A percentile compares a stretch with the other conserved stretches of the same genome.
phyloP scores from a whole-genome alignment of 177 flowering plant genomes.

The Tripterygium wilfordii region DNA sequence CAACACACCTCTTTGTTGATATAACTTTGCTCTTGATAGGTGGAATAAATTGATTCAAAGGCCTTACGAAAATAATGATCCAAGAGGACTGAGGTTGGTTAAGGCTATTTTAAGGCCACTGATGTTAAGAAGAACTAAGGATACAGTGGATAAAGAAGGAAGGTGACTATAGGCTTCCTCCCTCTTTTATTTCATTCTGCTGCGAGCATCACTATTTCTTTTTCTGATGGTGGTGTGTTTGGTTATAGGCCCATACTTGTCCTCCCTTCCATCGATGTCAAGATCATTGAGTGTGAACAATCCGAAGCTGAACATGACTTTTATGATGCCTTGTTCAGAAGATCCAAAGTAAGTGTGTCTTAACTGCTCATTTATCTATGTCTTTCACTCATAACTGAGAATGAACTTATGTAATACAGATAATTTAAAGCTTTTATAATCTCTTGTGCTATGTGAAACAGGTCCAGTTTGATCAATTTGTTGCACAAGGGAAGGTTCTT shows the following conservation, averaged over 20 bases:
- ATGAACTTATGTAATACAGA: too few relatives aligned
- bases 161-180: conserved; percentile 24
- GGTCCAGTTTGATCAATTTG: conserved; percentile 79
- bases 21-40: conserved; percentile 30
- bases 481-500: conserved; percentile 77
- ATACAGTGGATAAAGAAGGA: conserved; percentile 62
- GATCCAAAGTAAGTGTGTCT: conserved; percentile 48
- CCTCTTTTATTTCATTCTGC: neutral
- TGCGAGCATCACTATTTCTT: neutral
- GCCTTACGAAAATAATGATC: conserved; percentile 71
- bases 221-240: conserved; percentile 5
- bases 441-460: conserved; percentile 21
- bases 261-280: conserved; percentile 69
- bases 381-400: too few relatives aligned
- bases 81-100: conserved; percentile 48
- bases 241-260: conserved; percentile 60
- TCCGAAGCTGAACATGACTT: conserved; percentile 73
- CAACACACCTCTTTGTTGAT: conserved; percentile 1
- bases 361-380: neutral
- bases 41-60: conserved; percentile 64
- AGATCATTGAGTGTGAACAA: conserved; percentile 59
- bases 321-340: conserved; percentile 69
- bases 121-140: conserved; percentile 82
- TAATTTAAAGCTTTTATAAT: too few relatives aligned
- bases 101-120: conserved; percentile 63